A percentile compares a stretch with the other conserved stretches of the same genome.
These are phyloP conservation scores for Globisporangium nunn DNA, from an alignment of 352 stramenopile species.

Conservation along the genomic window DNA sequence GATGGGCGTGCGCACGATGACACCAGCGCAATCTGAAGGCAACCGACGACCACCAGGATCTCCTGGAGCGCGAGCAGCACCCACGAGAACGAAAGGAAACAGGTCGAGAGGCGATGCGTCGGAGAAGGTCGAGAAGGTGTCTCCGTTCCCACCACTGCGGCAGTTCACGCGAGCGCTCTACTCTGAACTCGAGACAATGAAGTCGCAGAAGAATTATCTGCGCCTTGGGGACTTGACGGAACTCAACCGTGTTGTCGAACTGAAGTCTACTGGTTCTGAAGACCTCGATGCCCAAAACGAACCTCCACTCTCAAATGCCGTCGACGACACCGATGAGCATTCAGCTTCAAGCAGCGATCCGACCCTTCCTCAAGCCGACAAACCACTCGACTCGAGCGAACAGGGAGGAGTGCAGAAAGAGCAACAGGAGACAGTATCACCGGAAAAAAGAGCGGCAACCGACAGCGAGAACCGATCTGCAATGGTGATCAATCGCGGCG, in stretches of 20 bases:
- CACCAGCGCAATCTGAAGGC: neutral
- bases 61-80: neutral
- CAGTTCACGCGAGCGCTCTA: constrained; percentile 34
- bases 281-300: neutral
- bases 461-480: constrained; percentile 16
- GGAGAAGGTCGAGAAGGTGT: neutral
- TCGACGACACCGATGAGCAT: neutral
- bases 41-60: neutral
- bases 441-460: constrained; percentile 12
- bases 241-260: constrained; percentile 34
- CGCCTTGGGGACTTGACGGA: constrained; percentile 39
- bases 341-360: neutral
- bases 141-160: constrained; percentile 33
- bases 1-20: constrained; percentile 21
- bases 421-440: neutral
- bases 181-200: constrained; percentile 55
- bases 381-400: neutral
- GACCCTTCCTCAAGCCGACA: neutral
- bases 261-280: constrained; percentile 7
- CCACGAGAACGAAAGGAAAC: neutral
- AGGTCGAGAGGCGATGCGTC: neutral
- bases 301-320: neutral
- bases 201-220: constrained; percentile 52
- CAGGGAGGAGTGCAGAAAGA: neutral
- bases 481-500: constrained; percentile 22